A percentile compares a stretch with the other conserved stretches of the same genome.
phyloP scores from a whole-genome alignment of 768 basidiomycete species.

The Lactifluus rugatus region DNA sequence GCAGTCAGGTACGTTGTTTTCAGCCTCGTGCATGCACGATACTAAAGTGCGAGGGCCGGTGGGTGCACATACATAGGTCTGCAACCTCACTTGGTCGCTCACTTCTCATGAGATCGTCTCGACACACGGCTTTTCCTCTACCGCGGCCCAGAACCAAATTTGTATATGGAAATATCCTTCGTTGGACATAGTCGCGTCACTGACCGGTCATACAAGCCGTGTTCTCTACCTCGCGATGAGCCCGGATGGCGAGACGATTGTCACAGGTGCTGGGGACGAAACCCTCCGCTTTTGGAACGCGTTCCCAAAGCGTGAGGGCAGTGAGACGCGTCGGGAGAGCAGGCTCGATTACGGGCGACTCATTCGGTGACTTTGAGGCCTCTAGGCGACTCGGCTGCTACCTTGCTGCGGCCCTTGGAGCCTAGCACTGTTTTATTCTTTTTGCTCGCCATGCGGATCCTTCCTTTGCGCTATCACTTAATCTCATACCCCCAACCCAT shows the following conservation, averaged over 20 bases:
- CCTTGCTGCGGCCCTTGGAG: neutral
- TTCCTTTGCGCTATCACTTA: neutral
- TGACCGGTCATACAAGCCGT: conserved; percentile 90
- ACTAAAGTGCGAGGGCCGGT: neutral
- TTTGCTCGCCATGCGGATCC: neutral
- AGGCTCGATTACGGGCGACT: conserved; percentile 38
- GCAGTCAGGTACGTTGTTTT: conserved; percentile 65
- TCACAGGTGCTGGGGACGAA: conserved; percentile 96
- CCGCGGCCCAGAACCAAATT: conserved; percentile 91
- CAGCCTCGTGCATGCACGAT: neutral
- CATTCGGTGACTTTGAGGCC: conserved; percentile 25
- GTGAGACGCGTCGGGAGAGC: conserved; percentile 30
- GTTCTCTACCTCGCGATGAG: conserved; percentile 97
- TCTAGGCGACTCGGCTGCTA: neutral
- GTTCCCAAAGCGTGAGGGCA: conserved; percentile 65
- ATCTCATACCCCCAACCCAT: neutral
- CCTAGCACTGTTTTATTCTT: neutral
- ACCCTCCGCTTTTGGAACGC: conserved; percentile 97
- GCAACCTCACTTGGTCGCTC: conserved; percentile 93
- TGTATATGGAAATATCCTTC: conserved; percentile 93
- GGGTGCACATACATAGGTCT: conserved; percentile 49
- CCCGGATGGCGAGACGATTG: conserved; percentile 95
- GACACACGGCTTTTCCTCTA: conserved; percentile 93
- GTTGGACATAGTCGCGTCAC: conserved; percentile 86
- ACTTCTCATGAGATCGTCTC: conserved; percentile 97